Evolutionary conservation across 305 asterid genomes (phyloP).

Genomic region (Fraxinus paxiana): DNA sequence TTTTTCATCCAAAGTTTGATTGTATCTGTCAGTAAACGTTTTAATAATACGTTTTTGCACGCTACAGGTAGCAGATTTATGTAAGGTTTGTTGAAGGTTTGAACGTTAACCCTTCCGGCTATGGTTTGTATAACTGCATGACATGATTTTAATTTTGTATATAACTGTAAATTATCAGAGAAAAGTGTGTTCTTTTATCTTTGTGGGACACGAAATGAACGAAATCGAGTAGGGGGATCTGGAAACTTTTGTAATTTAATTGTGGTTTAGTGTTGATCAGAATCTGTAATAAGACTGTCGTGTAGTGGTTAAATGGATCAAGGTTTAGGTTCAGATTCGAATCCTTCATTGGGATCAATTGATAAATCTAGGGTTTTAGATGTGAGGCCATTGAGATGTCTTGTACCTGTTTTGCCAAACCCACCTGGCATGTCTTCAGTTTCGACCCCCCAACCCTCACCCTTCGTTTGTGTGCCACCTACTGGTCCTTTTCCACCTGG

Average conservation of each 20-base stretch:
- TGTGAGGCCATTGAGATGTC: slow-evolving; percentile 70
- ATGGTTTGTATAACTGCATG: slow-evolving; percentile 14
- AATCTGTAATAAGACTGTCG: slow-evolving; percentile 8
- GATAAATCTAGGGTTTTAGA: slow-evolving; percentile 71
- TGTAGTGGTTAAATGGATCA: slow-evolving; percentile 54
- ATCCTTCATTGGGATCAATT: slow-evolving; percentile 35
- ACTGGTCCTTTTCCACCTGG: slow-evolving; percentile 85
- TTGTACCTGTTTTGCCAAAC: slow-evolving; percentile 72
- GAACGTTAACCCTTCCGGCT: not conserved
- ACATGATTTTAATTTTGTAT: slow-evolving; percentile 14
- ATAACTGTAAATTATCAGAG: not conserved
- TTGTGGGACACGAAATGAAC: not conserved
- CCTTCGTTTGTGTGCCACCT: slow-evolving; percentile 87
- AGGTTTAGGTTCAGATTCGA: slow-evolving; percentile 46
- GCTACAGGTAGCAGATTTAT: slow-evolving; percentile 32
- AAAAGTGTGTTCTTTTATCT: not conserved
- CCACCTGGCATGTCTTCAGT: slow-evolving; percentile 50
- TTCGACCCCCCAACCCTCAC: slow-evolving; percentile 58
- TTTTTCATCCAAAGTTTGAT: slow-evolving; percentile 4
- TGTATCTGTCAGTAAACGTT: slow-evolving; percentile 3
- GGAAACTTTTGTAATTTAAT: slow-evolving; percentile 7
- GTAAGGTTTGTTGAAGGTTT: slow-evolving; percentile 5
- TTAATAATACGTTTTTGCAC: slow-evolving; percentile 24
- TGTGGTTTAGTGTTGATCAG: slow-evolving; percentile 5
- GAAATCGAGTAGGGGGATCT: not conserved